Percentiles rank a stretch among this genome's conserved stretches.
These are phyloP conservation scores for Spiromastix sp. DNA, from an alignment of 2,329 filamentous ascomycete species.

Conservation along the genomic window DNA sequence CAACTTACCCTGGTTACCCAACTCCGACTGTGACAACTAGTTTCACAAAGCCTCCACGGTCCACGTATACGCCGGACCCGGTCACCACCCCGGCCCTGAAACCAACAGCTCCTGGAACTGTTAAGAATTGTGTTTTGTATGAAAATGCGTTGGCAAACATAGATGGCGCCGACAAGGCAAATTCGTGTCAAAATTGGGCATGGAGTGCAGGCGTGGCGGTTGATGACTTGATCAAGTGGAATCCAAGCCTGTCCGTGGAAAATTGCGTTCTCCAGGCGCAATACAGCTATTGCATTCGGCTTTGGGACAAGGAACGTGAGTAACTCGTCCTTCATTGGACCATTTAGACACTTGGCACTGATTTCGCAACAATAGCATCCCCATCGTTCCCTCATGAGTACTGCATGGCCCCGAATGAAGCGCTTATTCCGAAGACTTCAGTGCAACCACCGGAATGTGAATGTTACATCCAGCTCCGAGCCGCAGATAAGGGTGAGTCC, in stretches of 20 bases:
- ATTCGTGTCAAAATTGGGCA: conserved; percentile 1
- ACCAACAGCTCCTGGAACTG: not conserved
- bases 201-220: not conserved
- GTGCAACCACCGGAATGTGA: not conserved
- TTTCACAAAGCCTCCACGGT: not conserved
- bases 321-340: not conserved
- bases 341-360: not conserved
- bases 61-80: not conserved
- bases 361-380: not conserved
- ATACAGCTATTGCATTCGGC: conserved; percentile 1
- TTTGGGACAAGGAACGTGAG: not conserved
- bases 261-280: not conserved
- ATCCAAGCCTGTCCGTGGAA: not conserved
- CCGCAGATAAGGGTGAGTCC: not conserved
- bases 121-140: not conserved
- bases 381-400: not conserved
- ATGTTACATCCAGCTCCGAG: not conserved
- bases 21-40: not conserved
- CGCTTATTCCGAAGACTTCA: not conserved
- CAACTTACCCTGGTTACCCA: not conserved
- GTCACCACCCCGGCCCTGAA: not conserved
- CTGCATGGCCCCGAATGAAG: not conserved
- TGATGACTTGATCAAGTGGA: conserved; percentile 1
- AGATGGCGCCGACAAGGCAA: not conserved
- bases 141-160: not conserved